Evolutionary conservation across 139 green algal genomes (phyloP).

Genomic region (Deuterostichococcus epilithicus): DNA sequence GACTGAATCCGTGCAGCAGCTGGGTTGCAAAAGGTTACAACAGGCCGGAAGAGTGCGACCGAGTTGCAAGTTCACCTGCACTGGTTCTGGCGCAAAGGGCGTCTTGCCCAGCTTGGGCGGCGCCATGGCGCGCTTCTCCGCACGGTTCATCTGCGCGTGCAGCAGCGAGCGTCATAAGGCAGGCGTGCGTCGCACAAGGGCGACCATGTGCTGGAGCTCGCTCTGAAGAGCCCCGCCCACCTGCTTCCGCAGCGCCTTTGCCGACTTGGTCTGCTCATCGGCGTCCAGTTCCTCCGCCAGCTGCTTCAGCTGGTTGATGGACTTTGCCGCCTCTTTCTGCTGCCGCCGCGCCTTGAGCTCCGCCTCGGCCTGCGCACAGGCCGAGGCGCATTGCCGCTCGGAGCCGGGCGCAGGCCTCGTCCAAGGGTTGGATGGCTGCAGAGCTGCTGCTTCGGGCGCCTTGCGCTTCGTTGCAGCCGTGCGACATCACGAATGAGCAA

Average conservation of each 20-base stretch:
- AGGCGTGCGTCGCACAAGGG: neutral
- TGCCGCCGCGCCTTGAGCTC: constrained; percentile 15
- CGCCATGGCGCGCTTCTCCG: constrained; percentile 43
- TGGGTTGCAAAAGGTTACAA: neutral
- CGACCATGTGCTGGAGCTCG: too few species aligned
- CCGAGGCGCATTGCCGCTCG: too few species aligned
- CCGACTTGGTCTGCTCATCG: constrained; percentile 22
- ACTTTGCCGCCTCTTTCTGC: constrained; percentile 50
- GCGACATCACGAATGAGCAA: too few species aligned
- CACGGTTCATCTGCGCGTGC: constrained; percentile 27
- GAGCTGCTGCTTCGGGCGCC: too few species aligned
- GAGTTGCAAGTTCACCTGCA: too few species aligned
- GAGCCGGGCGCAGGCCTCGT: too few species aligned
- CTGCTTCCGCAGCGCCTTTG: constrained; percentile 23
- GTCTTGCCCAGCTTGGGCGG: constrained; percentile 64
- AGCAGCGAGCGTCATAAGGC: neutral
- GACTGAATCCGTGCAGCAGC: too few species aligned
- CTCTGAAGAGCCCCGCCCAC: constrained; percentile 17
- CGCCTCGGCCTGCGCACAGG: constrained; percentile 18
- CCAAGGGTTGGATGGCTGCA: too few species aligned
- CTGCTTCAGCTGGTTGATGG: constrained; percentile 6
- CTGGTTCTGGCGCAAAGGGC: constrained; percentile 49
- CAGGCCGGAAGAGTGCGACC: too few species aligned
- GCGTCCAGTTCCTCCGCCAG: constrained; percentile 27
- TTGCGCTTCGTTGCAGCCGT: too few species aligned